A percentile compares a stretch with the other conserved stretches of the same genome.
Conservation (phyloP, 306 rosid species). For the Inga oerstediana region DNA sequence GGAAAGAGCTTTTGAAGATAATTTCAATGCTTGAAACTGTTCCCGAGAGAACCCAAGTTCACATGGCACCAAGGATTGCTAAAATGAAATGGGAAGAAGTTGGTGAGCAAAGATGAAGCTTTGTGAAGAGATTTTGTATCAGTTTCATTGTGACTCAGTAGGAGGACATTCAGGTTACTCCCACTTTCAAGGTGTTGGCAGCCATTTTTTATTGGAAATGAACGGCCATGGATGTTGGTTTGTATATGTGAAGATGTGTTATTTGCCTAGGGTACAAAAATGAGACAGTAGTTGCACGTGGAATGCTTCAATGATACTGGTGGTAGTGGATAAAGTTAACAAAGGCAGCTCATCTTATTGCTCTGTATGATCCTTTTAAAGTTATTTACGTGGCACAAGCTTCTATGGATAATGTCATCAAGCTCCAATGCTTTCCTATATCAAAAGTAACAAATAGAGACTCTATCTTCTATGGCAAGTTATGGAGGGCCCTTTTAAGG, state of each 20-base stretch:
- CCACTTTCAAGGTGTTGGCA: no score
- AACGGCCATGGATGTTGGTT: neutral
- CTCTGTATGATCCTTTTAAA: neutral
- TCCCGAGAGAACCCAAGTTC: no score
- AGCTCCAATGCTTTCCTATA: neutral
- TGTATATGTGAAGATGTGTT: neutral
- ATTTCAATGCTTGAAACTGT: no score
- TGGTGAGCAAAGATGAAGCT: no score
- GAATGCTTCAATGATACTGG: neutral
- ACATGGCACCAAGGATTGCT: no score
- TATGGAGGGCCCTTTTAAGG: neutral
- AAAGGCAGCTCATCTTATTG: neutral
- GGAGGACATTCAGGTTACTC: no score
- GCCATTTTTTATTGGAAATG: no score
- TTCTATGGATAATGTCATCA: neutral
- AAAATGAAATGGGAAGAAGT: no score
- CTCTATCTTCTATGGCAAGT: neutral
- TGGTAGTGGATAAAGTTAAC: neutral
- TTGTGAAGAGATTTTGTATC: no score
- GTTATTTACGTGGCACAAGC: neutral
- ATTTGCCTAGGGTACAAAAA: neutral
- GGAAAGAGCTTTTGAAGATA: no score
- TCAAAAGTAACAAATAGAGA: neutral
- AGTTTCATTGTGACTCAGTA: no score
- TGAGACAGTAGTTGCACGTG: neutral